These are phyloP conservation scores for Zizania latifolia DNA, from an alignment of 176 grass and related monocot genomes.

Conservation along the genomic window DNA sequence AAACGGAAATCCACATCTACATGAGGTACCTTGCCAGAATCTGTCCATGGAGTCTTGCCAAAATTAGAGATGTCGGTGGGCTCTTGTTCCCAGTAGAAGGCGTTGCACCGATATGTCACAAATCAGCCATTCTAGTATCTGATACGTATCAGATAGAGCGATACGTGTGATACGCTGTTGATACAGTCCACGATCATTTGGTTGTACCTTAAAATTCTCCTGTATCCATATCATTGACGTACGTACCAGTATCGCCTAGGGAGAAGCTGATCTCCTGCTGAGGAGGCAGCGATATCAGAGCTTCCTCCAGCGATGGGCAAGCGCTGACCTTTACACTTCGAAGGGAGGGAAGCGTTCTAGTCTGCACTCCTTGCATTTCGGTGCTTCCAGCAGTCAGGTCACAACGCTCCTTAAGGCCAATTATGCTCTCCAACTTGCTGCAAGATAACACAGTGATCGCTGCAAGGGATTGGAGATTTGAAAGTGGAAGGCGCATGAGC, in stretches of 20 bases:
- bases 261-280: background rate
- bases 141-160: too few species aligned
- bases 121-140: too few species aligned
- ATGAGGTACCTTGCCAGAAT: background rate
- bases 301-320: background rate
- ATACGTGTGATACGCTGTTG: too few species aligned
- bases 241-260: too few species aligned
- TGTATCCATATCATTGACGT: too few species aligned
- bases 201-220: too few species aligned
- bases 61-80: background rate
- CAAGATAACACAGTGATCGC: background rate
- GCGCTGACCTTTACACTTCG: background rate
- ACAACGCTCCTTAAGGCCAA: background rate
- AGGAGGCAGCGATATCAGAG: background rate
- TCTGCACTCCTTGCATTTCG: background rate
- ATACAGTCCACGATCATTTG: too few species aligned
- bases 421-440: background rate
- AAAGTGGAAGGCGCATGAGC: background rate
- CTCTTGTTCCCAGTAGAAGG: background rate
- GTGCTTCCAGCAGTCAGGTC: background rate
- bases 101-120: too few species aligned
- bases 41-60: background rate
- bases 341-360: background rate
- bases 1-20: background rate
- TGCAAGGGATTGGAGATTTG: background rate